These are phyloP conservation scores for Fusarium metavorans DNA, from an alignment of 2,329 filamentous ascomycete genomes.

Conservation along the genomic window DNA sequence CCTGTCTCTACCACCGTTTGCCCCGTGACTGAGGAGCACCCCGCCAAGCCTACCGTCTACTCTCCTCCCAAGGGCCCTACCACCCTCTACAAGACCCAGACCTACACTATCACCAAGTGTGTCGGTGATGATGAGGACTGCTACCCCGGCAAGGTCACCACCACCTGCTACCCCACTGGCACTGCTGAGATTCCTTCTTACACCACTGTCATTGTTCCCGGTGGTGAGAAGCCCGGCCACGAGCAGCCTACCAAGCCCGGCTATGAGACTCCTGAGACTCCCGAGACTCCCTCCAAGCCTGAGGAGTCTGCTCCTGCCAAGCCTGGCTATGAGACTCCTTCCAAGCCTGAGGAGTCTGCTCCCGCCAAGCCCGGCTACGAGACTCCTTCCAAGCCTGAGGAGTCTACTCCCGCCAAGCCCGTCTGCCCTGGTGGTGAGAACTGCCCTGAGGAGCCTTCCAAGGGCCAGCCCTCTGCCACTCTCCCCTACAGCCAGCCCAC, in stretches of 20 bases:
- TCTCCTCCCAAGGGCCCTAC: conserved; percentile 48
- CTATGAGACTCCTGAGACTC: conserved; percentile 6
- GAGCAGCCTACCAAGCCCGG: conserved; percentile 21
- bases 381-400: not conserved
- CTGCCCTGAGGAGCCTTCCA: conserved; percentile 2
- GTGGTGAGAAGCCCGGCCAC: conserved; percentile 3
- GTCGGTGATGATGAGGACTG: conserved; percentile 47
- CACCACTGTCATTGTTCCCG: conserved; percentile 28
- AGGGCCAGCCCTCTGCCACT: conserved; percentile 39
- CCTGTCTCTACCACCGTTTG: conserved; percentile 38
- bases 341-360: not conserved
- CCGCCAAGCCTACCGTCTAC: conserved; percentile 28
- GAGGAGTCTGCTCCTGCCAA: conserved; percentile 1
- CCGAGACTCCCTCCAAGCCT: conserved; percentile 17
- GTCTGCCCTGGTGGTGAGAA: not conserved
- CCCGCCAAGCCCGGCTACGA: conserved; percentile 14
- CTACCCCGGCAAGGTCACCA: conserved; percentile 48
- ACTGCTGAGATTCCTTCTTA: conserved; percentile 50
- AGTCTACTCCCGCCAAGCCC: not conserved
- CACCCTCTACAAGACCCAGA: conserved; percentile 49
- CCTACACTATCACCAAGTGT: conserved; percentile 50
- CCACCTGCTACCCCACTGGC: conserved; percentile 42
- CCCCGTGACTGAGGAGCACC: conserved; percentile 32
- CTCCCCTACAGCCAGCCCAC: conserved; percentile 33
- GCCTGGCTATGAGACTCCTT: conserved; percentile 1